phyloP scores from a whole-genome alignment of 306 rosid species.

The Erythrophleum fordii region DNA sequence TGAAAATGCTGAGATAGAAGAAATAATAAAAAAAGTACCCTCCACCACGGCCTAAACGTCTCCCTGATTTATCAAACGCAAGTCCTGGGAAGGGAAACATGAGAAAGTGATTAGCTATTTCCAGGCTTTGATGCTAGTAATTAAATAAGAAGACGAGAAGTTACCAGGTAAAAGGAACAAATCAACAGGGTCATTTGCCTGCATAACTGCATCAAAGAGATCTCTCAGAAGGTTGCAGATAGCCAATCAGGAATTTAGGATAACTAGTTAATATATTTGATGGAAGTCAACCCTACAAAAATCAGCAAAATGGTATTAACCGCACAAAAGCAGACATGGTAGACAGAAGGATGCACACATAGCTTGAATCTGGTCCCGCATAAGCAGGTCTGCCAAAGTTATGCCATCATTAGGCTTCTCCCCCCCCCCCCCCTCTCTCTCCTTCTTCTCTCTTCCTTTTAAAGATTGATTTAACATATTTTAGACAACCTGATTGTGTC shows the following conservation, averaged over 20 bases:
- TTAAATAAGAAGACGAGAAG: conserved; percentile 30
- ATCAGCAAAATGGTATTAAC: conserved; percentile 36
- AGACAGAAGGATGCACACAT: conserved; percentile 20
- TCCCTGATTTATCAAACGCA: conserved; percentile 91
- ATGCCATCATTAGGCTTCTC: conserved; percentile 19
- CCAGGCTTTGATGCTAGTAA: conserved; percentile 23
- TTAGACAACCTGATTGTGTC: conserved; percentile 12
- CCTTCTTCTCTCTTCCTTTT: background rate
- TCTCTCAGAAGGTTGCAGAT: conserved; percentile 41
- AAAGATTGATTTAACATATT: background rate
- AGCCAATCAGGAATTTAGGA: conserved; percentile 35
- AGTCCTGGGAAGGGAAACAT: conserved; percentile 63
- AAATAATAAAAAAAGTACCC: conserved; percentile 62
- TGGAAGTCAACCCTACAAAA: conserved; percentile 41
- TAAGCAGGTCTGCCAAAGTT: conserved; percentile 24
- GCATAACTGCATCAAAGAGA: conserved; percentile 81
- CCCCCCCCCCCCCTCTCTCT: too few relatives aligned
- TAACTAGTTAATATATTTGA: conserved; percentile 39
- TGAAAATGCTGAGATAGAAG: conserved; percentile 27
- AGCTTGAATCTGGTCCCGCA: background rate
- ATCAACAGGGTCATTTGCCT: conserved; percentile 88
- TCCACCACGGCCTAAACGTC: conserved; percentile 98
- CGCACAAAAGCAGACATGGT: conserved; percentile 37
- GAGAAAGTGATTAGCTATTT: conserved; percentile 18
- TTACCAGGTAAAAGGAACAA: conserved; percentile 91